phyloP scores from a whole-genome alignment of 306 rosid species.

The Cucurbita argyrosperma region DNA sequence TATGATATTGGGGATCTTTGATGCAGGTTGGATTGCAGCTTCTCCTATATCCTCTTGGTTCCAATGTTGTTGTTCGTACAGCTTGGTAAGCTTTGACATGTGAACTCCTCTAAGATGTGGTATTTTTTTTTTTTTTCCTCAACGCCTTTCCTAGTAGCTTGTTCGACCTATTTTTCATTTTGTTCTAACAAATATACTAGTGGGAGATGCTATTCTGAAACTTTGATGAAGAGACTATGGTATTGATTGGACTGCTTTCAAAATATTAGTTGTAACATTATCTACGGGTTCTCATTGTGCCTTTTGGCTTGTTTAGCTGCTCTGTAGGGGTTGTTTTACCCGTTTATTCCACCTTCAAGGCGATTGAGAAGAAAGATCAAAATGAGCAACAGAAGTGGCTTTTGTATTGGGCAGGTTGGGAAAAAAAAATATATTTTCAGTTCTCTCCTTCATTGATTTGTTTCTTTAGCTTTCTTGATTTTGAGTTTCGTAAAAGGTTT shows the following conservation, averaged over 20 bases:
- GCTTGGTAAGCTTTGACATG: conserved; percentile 46
- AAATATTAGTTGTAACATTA: background rate
- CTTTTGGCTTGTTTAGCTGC: conserved; percentile 37
- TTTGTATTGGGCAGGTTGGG: conserved; percentile 80
- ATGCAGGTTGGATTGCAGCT: conserved; percentile 70
- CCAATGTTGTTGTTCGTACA: conserved; percentile 63
- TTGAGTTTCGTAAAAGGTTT: background rate
- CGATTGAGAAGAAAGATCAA: conserved; percentile 63
- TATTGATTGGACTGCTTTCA: background rate
- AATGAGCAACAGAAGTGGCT: conserved; percentile 65
- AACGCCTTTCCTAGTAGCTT: background rate
- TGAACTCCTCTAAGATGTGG: background rate
- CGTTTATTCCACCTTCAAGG: conserved; percentile 81
- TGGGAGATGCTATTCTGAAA: background rate
- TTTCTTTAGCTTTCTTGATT: background rate
- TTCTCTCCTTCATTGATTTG: background rate
- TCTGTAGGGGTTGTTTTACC: conserved; percentile 76
- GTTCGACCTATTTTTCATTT: background rate
- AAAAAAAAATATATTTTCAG: background rate
- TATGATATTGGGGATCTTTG: conserved; percentile 7
- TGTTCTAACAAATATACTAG: background rate
- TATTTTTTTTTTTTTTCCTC: background rate
- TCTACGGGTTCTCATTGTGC: background rate
- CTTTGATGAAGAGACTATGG: background rate
- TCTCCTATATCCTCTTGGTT: conserved; percentile 72